A percentile compares a stretch with the other conserved stretches of the same genome.
phyloP scores from a whole-genome alignment of 2,329 filamentous ascomycete genomes.

The Cladosporium oxysporum region DNA sequence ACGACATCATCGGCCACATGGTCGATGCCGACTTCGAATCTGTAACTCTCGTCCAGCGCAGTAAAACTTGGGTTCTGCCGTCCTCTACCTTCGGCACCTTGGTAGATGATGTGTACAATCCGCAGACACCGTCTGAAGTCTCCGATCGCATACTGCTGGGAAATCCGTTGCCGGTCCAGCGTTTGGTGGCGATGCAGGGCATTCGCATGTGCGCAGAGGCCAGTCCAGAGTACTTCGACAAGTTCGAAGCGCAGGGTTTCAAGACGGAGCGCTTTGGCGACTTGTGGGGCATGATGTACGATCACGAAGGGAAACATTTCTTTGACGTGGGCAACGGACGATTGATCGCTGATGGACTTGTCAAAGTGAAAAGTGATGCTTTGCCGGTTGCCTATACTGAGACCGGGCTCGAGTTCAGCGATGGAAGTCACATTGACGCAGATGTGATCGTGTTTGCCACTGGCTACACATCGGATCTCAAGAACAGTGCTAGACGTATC shows the following conservation, averaged over 20 bases:
- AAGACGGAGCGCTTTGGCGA: slow-evolving; percentile 40
- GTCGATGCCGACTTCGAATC: slow-evolving; percentile 42
- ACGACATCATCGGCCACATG: slow-evolving; percentile 51
- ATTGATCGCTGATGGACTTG: slow-evolving; percentile 46
- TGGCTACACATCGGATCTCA: slow-evolving; percentile 49
- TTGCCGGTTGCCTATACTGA: slow-evolving; percentile 39
- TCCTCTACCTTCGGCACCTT: slow-evolving; percentile 22
- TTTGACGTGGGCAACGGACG: slow-evolving; percentile 47
- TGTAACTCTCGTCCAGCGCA: slow-evolving; percentile 47
- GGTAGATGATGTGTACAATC: slow-evolving; percentile 26
- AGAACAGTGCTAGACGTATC: slow-evolving; percentile 61
- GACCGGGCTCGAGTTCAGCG: slow-evolving; percentile 44
- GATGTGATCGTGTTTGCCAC: slow-evolving; percentile 51
- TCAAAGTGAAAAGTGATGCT: slow-evolving; percentile 46
- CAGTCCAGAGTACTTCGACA: slow-evolving; percentile 42
- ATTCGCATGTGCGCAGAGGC: slow-evolving; percentile 34
- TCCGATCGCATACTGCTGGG: slow-evolving; percentile 27
- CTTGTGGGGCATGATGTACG: slow-evolving; percentile 41
- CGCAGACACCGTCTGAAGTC: slow-evolving; percentile 18
- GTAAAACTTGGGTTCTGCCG: slow-evolving; percentile 36
- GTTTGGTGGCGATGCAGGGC: slow-evolving; percentile 35
- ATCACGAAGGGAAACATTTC: slow-evolving; percentile 49
- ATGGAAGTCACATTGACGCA: slow-evolving; percentile 44
- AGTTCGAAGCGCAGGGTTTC: slow-evolving; percentile 44
- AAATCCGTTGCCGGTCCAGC: slow-evolving; percentile 31